Evolutionary conservation across 345 rosid genomes (phyloP), one percentile per base, ranked within the genome.

Genomic region (Ceriops tagal): DNA sequence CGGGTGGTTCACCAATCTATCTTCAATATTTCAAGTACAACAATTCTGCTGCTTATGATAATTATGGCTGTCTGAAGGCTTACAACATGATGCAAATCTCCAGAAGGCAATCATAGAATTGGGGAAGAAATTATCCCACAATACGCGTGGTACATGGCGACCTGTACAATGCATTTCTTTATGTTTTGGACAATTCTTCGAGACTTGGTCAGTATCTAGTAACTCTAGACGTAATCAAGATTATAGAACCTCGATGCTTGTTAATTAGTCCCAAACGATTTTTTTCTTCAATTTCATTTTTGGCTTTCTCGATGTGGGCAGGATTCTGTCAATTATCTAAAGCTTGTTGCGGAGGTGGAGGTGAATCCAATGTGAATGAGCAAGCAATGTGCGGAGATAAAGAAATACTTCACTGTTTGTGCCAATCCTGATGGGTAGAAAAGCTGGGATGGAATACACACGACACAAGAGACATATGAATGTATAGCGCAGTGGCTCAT

Each of bases 361-460:
- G 78, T 32, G 71, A 65, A 15, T 72, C 74, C 32, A 53, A 69
- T 39, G 76, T 62, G 30, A 6, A 16, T 4, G 58, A 53, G 3
- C 22, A 9, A 1, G 69, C 59, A 3, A 34, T 51, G 18, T 83
- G 85, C 2, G 81, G 87, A 71, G 72, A 61, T 5, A 4, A 10
- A 1, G 69, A 71, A 28, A 28, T 24, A 24, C 16, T 75, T 72
- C 8, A 75, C 74, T 1, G 78, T 76, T 16, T 83, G 87, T 57
- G 6, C 39, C 30, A 61, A 71, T 22, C 77, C 78, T 19, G 21
- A 61, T 19, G 57, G 53, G 53, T 62, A 60, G 19, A 53, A 77
- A 10, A 81, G 79, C 35, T 83, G 85, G 83, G 85, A 81, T 13
- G 82, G 77, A 43, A 46, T 73, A 2, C 83, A 78, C n/a, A 73